phyloP scores from a whole-genome alignment of 2,329 filamentous ascomycete species.

The Berkeleyomyces rouxiae region DNA sequence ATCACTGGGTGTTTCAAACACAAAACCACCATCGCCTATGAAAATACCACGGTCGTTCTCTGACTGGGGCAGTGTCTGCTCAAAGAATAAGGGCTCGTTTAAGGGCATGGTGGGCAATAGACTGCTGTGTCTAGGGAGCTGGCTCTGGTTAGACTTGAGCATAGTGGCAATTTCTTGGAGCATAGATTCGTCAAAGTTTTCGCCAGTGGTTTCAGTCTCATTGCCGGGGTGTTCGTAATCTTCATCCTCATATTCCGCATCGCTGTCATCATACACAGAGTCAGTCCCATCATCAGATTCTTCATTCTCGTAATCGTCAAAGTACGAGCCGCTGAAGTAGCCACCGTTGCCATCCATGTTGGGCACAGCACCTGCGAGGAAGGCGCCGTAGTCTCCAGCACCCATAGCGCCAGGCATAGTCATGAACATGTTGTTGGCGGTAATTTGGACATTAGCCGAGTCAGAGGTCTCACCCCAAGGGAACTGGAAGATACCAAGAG shows the following conservation, averaged over 20 bases:
- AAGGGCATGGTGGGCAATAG: slow-evolving; percentile 24
- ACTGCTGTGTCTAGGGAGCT: slow-evolving; percentile 30
- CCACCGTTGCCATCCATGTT: slow-evolving; percentile 24
- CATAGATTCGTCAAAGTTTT: slow-evolving; percentile 43
- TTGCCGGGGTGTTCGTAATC: slow-evolving; percentile 21
- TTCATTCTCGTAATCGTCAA: slow-evolving; percentile 43
- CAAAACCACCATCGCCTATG: not conserved
- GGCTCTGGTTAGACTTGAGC: slow-evolving; percentile 34
- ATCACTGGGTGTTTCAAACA: not conserved
- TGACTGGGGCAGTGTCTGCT: not conserved
- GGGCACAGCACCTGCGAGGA: slow-evolving; percentile 20
- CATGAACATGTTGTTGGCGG: slow-evolving; percentile 23
- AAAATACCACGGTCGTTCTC: not conserved
- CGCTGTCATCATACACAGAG: slow-evolving; percentile 17
- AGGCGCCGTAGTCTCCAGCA: slow-evolving; percentile 18
- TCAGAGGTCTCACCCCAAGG: slow-evolving; percentile 50
- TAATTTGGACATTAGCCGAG: slow-evolving; percentile 29
- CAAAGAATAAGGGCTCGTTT: slow-evolving; percentile 17
- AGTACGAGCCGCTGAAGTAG: slow-evolving; percentile 30
- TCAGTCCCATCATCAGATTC: slow-evolving; percentile 25
- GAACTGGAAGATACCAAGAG: slow-evolving; percentile 48
- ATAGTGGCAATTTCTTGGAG: slow-evolving; percentile 48
- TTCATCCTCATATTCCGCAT: slow-evolving; percentile 19
- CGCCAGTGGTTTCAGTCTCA: slow-evolving; percentile 26
- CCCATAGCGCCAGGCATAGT: slow-evolving; percentile 37